Percentiles rank a stretch among this genome's conserved stretches.
These are phyloP conservation scores for Rossbeevera mucosa DNA, from an alignment of 768 basidiomycete species.

Conservation along the genomic window DNA sequence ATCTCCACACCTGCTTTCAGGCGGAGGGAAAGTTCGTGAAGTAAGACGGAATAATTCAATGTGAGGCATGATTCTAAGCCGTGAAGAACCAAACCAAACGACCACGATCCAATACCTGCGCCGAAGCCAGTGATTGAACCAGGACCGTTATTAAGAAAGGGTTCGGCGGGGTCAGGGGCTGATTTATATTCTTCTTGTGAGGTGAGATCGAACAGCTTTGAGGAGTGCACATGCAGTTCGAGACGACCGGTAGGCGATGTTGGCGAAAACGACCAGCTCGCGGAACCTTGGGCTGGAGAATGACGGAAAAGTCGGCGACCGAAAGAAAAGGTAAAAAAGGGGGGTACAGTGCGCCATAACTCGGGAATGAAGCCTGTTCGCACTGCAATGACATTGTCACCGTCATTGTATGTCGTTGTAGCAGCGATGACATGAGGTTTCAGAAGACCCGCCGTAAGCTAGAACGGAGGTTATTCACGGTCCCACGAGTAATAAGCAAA, in stretches of 20 bases:
- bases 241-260: conserved; percentile 25
- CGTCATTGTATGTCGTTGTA: conserved; percentile 46
- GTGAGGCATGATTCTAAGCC: conserved; percentile 45
- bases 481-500: conserved; percentile 6
- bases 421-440: conserved; percentile 40
- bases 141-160: conserved; percentile 26
- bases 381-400: conserved; percentile 42
- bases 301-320: conserved; percentile 50
- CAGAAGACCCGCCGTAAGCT: conserved; percentile 40
- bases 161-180: conserved; percentile 20
- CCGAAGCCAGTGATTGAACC: conserved; percentile 53
- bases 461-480: conserved; percentile 14
- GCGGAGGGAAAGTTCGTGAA: conserved; percentile 53
- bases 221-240: conserved; percentile 42
- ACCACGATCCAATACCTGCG: conserved; percentile 42
- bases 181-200: conserved; percentile 20
- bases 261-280: conserved; percentile 30
- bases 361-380: conserved; percentile 36
- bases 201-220: conserved; percentile 36
- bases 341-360: conserved; percentile 30
- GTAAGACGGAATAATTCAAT: conserved; percentile 47
- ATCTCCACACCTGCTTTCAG: conserved; percentile 47
- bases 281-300: conserved; percentile 43
- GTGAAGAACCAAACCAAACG: conserved; percentile 46
- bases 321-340: conserved; percentile 41